phyloP scores from a whole-genome alignment of 2,329 filamentous ascomycete genomes.

The Fusarium sterilihyphosum region DNA sequence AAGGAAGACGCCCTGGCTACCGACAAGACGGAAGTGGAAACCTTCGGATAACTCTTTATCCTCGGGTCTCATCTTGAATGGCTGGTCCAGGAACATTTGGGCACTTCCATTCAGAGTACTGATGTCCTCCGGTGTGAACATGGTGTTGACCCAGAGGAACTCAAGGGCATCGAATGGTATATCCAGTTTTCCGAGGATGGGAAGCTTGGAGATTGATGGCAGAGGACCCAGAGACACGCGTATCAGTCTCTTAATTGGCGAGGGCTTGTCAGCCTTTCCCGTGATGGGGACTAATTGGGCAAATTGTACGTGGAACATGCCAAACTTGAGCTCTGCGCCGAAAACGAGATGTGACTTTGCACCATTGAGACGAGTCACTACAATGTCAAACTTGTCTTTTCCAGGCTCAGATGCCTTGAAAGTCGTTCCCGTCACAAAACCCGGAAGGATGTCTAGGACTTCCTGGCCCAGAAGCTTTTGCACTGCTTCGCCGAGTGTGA shows the following conservation, averaged over 20 bases:
- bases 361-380: background rate
- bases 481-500: background rate
- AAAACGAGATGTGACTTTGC: fast-evolving
- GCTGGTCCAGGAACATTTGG: fast-evolving
- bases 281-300: fast-evolving
- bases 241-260: fast-evolving
- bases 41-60: fast-evolving
- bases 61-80: background rate
- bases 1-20: background rate
- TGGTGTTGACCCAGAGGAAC: background rate
- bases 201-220: fast-evolving
- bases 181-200: fast-evolving
- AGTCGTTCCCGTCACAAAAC: fast-evolving
- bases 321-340: background rate
- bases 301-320: background rate
- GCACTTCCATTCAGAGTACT: background rate
- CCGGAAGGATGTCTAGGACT: fast-evolving
- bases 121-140: background rate
- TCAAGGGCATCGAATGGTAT: background rate
- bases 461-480: background rate
- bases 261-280: fast-evolving
- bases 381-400: fast-evolving
- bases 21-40: background rate
- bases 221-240: background rate
- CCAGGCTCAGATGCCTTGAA: fast-evolving